Evolutionary conservation across 495 filamentous ascomycete genomes (phyloP), one percentile per base, ranked within the genome.

Genomic region (Aspergillus conjunctus): DNA sequence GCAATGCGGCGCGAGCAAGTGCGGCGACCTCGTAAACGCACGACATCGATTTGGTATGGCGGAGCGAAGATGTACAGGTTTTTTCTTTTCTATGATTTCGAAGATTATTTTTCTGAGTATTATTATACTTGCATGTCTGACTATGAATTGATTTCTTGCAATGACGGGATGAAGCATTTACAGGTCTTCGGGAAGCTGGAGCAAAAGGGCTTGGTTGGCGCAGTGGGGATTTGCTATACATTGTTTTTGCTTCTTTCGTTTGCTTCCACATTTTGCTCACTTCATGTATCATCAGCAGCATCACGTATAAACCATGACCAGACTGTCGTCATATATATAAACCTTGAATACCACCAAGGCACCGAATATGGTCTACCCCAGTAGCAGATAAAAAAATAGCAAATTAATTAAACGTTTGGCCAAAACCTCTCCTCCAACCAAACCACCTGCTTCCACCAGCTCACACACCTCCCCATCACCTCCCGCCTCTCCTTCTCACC

Each of bases 401-500:
- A 10, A 17, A 17, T 10, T 43, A 15, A 43, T 43, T 17, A 43
- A 51, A 73, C 54, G 21, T 66, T 41, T 22, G 80, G 79, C 80
- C 79, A 83, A 62, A 84, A 85, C 52, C 68, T 68, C 65, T 77
- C 78, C 71, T 84, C 82, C 59, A 84, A 66, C 72, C 78, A 77
- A 49, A 83, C 64, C 46, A 85, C 79, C 66, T 81, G 79, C 75
- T 75, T 79, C 73, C 79, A 81, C 67, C 80, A 78, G 51, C 70
- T 68, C 67, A 77, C 70, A 57, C 77, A 81, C 56, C 70, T 50
- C 8, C 58, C 68, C 31, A 68, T 31, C 54, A 69, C 48, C 39
- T 62, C 64, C 56, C 77, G 74, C 55, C 56, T 53, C 57, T 74
- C 76, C 54, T 72, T 74, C 31, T 60, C 75, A 9, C 72, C 77